These are phyloP conservation scores for Meyerozyma athensensis DNA, from an alignment of 1,139 yeast genomes.

Conservation along the genomic window DNA sequence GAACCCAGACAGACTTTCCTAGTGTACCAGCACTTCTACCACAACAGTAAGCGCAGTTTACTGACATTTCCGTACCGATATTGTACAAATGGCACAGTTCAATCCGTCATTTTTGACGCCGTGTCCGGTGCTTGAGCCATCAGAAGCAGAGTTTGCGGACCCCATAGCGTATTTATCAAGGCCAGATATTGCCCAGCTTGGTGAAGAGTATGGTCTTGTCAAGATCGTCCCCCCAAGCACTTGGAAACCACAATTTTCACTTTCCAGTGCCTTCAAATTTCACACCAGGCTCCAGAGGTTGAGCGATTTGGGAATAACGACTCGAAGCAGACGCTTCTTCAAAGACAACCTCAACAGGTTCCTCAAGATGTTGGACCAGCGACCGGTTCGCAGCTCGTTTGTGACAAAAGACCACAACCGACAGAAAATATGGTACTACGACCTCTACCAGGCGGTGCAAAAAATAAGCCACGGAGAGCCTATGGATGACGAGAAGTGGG, in stretches of 20 bases:
- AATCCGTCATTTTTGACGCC: constrained; percentile 27
- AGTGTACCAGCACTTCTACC: no score
- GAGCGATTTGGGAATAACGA: constrained; percentile 57
- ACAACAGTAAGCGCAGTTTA: neutral
- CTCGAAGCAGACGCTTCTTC: constrained; percentile 61
- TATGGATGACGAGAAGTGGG: constrained; percentile 29
- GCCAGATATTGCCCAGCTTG: constrained; percentile 45
- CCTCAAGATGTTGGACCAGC: constrained; percentile 40
- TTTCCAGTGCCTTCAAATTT: constrained; percentile 53
- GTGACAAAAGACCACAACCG: constrained; percentile 3
- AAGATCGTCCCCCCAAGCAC: constrained; percentile 59
- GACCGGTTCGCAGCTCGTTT: constrained; percentile 14
- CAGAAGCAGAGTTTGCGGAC: constrained; percentile 48
- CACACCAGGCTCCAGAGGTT: constrained; percentile 63
- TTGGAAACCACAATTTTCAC: constrained; percentile 48
- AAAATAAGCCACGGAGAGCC: constrained; percentile 20
- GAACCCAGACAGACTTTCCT: no score
- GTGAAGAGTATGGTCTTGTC: constrained; percentile 57
- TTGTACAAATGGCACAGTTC: constrained; percentile 10
- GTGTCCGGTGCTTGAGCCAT: constrained; percentile 58
- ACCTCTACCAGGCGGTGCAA: constrained; percentile 46
- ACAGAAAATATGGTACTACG: constrained; percentile 42
- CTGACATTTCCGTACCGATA: neutral
- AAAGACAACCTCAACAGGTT: constrained; percentile 56
- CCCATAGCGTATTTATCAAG: constrained; percentile 61